Percentiles rank a stretch among this genome's conserved stretches.
Evolutionary conservation across 148 eudicot genomes (phyloP).

Genomic region (Simmondsia chinensis): DNA sequence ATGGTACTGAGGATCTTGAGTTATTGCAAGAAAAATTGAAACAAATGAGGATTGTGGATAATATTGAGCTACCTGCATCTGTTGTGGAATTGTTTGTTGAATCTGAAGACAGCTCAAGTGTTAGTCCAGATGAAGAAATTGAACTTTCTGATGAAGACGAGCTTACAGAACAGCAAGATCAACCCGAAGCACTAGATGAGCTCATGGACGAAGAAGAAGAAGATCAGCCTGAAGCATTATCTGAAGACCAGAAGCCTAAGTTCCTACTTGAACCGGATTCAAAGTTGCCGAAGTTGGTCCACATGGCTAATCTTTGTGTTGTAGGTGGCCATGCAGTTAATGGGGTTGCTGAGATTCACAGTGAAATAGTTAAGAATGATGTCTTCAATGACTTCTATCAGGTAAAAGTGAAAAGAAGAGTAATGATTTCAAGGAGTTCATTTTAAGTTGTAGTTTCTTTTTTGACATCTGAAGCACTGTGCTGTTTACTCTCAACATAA

Average conservation of each 20-base stretch:
- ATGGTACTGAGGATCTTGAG: constrained; percentile 64
- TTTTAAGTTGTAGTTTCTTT: neutral
- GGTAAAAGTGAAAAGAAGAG: no score
- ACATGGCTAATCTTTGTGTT: constrained; percentile 96
- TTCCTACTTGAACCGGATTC: constrained; percentile 39
- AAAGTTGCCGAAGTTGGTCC: constrained; percentile 64
- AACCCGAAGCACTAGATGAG: constrained; percentile 19
- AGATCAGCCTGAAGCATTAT: constrained; percentile 1
- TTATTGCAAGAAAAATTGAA: constrained; percentile 58
- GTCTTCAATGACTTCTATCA: constrained; percentile 84
- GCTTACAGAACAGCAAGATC: constrained; percentile 15
- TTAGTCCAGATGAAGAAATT: constrained; percentile 27
- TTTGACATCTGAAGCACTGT: neutral
- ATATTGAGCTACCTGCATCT: constrained; percentile 69
- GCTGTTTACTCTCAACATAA: neutral
- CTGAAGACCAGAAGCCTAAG: no score
- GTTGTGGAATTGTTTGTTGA: constrained; percentile 18
- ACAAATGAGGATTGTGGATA: constrained; percentile 84
- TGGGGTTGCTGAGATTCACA: constrained; percentile 96
- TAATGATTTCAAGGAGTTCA: neutral
- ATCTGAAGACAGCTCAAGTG: no score
- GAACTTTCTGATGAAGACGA: constrained; percentile 17
- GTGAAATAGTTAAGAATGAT: constrained; percentile 83
- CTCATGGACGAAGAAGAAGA: constrained; percentile 13
- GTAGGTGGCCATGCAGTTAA: constrained; percentile 95